Evolutionary conservation across 2,329 filamentous ascomycete species (phyloP).

Genomic region (Colletotrichum aenigma): DNA sequence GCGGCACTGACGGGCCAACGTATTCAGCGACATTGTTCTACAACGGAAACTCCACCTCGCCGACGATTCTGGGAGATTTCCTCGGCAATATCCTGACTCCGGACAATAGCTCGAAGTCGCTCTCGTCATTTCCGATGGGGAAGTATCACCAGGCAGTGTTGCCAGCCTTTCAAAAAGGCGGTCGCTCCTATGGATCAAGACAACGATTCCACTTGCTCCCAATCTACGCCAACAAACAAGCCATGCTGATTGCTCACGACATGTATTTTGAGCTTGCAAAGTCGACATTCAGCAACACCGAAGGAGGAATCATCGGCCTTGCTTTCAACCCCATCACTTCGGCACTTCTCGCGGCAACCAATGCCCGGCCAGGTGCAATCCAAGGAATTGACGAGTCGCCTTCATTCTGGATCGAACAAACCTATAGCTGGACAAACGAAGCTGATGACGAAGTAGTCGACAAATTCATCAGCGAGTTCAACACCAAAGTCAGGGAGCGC

Average conservation of each 20-base stretch:
- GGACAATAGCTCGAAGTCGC: neutral
- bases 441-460: neutral
- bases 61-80: neutral
- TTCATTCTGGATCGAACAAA: neutral
- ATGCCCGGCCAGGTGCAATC: neutral
- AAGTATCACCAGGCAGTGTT: neutral
- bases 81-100: neutral
- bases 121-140: neutral
- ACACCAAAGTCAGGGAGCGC: neutral
- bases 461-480: neutral
- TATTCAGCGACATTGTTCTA: neutral
- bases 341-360: neutral
- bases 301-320: neutral
- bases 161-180: neutral
- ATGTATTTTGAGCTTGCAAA: neutral
- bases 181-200: neutral
- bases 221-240: neutral
- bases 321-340: neutral
- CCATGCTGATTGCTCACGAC: neutral
- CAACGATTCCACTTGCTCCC: neutral
- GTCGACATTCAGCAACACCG: neutral
- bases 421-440: neutral
- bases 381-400: neutral
- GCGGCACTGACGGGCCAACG: neutral
- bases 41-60: neutral